Percentiles rank a stretch among this genome's conserved stretches.
These are phyloP conservation scores for Flaveria bidentis DNA, from an alignment of 129 eudicot species.

Conservation along the genomic window DNA sequence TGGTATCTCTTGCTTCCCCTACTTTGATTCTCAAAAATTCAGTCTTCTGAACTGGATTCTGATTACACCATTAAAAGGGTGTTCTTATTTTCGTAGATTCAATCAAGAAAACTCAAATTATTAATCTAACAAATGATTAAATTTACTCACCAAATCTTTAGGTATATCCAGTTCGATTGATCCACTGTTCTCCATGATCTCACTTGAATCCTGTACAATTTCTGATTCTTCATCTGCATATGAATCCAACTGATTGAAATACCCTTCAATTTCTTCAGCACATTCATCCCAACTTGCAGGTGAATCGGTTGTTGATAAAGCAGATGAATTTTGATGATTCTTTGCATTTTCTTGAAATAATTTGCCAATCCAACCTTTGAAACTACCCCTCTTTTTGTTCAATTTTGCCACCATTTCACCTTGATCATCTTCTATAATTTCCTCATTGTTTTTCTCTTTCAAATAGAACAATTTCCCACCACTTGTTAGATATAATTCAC, in stretches of 20 bases:
- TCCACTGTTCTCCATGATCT: conserved; percentile 2
- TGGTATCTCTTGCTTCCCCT: conserved; percentile 44
- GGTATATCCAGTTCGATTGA: conserved; percentile 34
- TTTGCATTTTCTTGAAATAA: conserved; percentile 43
- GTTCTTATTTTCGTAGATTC: neutral
- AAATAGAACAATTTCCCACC: conserved; percentile 62
- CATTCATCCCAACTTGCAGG: conserved; percentile 57
- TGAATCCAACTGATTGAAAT: conserved; percentile 48
- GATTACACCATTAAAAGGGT: conserved; percentile 5
- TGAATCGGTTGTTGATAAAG: conserved; percentile 39
- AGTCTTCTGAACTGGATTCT: conserved; percentile 51
- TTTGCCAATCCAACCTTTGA: conserved; percentile 64
- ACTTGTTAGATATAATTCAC: conserved; percentile 56
- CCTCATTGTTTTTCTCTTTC: conserved; percentile 55
- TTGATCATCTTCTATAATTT: conserved; percentile 54
- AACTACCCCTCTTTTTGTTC: conserved; percentile 40
- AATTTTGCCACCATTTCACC: conserved; percentile 48
- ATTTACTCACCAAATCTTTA: conserved; percentile 38
- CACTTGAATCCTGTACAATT: conserved; percentile 24
- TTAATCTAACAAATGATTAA: neutral
- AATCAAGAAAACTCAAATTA: neutral
- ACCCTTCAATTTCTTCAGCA: conserved; percentile 57
- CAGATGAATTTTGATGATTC: conserved; percentile 40
- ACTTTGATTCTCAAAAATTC: conserved; percentile 50
- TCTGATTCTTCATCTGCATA: conserved; percentile 40